Evolutionary conservation across 306 rosid species (phyloP).

Genomic region (Cucurbita maxima): DNA sequence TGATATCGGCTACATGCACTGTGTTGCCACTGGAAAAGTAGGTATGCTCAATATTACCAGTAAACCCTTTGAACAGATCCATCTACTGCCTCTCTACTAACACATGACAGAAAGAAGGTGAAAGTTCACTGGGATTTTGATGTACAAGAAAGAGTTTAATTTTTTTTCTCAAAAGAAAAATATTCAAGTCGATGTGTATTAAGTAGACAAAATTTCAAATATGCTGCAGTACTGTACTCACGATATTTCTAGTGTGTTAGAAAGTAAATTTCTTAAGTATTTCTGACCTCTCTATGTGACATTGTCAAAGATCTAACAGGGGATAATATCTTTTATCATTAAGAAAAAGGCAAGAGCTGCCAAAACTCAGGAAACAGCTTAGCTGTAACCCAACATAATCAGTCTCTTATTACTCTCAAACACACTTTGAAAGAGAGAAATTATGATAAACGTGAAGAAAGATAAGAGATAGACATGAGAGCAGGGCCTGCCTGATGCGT

Average conservation of each 20-base stretch:
- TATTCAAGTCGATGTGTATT: background rate
- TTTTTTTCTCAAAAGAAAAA: background rate
- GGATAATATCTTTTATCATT: background rate
- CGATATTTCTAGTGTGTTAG: background rate
- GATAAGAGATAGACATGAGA: background rate
- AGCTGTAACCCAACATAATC: background rate
- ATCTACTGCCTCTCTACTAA: background rate
- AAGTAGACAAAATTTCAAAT: background rate
- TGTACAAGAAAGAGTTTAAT: conserved; percentile 8
- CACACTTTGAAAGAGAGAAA: background rate
- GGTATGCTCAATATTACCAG: background rate
- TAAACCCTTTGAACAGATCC: conserved; percentile 4
- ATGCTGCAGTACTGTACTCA: background rate
- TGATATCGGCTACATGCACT: background rate
- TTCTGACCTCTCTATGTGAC: background rate
- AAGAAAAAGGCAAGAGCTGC: background rate
- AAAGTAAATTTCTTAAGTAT: background rate
- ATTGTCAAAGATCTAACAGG: background rate
- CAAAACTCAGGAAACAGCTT: background rate
- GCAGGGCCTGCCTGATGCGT: background rate
- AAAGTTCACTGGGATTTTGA: conserved; percentile 5
- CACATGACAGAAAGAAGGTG: conserved; percentile 3
- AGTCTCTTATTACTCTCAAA: background rate
- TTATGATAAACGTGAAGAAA: conserved; percentile 6
- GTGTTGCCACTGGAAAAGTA: background rate